Evolutionary conservation across 2,329 filamentous ascomycete species (phyloP), one percentile per base, ranked within the genome.

Genomic region (Clonostachys solani): DNA sequence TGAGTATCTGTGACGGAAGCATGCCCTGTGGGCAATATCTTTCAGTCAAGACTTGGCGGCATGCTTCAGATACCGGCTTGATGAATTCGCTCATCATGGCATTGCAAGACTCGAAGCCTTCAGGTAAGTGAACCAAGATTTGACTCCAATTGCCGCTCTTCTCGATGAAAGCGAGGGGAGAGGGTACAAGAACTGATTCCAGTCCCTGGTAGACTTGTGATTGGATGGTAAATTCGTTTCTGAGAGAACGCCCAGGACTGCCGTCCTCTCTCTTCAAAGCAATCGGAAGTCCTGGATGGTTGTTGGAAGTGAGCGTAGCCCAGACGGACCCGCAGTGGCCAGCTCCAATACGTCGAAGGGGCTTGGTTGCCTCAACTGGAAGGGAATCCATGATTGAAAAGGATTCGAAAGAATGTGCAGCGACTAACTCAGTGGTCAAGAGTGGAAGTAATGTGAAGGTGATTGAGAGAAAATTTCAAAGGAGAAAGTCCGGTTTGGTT

Each of bases 81-180:
- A 56, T 58, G 8, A 50, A 45, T 43, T 59, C 52, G 5, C 46
- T 51, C 12, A 56, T 33, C 6, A 58, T 49, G 17, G 50, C 50
- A 33, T 55, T 53, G 42, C 52, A 54, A 1, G 51, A 15, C 7
- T 40, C 44, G 42, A 49, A 55, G 12, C 37, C 47, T 5, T 18
- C 6, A 2, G 55, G 51, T 12, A 58, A 47, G 8, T 42, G 47
- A 13, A 45, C 33, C 12, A 53, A 42, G 15, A 52, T 42, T 12
- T 12, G 12, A 16, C 42, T 13, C 52, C 50, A 47, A 12, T n/a
- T 16, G 5, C 12, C 16, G 2, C 23, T 19, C 42, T 12, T 18
- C 17, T 18, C 16, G 17, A 16, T 43, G 23, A 29, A 29, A 10
- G 23, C 23, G 23, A 29, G 23, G 9, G 23, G 23, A 29, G 23